Base-by-base conservation (phyloP, 495 filamentous ascomycete genomes). In the Clohesyomyces aquaticus region DNA sequence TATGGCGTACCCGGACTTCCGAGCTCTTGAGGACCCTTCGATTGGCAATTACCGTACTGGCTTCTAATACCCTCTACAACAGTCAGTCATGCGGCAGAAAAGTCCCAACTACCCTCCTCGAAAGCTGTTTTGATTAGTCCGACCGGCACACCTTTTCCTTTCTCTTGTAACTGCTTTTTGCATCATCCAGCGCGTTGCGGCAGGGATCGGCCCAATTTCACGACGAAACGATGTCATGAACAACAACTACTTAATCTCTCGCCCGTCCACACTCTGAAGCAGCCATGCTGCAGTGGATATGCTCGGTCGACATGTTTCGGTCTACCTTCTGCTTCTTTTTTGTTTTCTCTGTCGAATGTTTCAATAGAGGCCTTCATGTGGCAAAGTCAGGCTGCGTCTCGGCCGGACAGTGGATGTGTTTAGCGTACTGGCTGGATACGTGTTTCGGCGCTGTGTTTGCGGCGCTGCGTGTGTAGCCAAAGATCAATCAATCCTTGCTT, bases 181-280 rank as follows among this genome's bases (percentile, higher is more conserved):
- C 21, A 47, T 54, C 25, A 27, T 43, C 38, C 22, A 61, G 56
- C 45, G 48, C 54, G 63, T 47, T n/a, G 21, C 16, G 16, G 43
- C 43, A 22, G 14, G 43, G n/a, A n/a, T 6, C 8, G 43, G 43
- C 21, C 14, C 43, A 47, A 18, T 47, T 18, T 62, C 58, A 67
- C 64, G 64, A 67, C 51, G 64, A 52, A 29, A 67, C 64, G 64
- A 67, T 28, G 58, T 62, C 58, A 67, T 59, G 64, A 62, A 48
- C 29, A 65, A 47, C 29, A 53, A 26, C 27, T 55, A 66, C 57
- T 57, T 25, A 32, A 19, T 42, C 18, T 45, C 27, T 3, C 60
- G 21, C 54, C 25, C 28, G 10, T 11, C 25, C 23, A 41, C 49
- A 48, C 50, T 47, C 23, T 25, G 18, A 51, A 25, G 51, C 51